Evolutionary conservation across 192 early-diverging fungal genomes (phyloP).

Genomic region (Backusella sp.): DNA sequence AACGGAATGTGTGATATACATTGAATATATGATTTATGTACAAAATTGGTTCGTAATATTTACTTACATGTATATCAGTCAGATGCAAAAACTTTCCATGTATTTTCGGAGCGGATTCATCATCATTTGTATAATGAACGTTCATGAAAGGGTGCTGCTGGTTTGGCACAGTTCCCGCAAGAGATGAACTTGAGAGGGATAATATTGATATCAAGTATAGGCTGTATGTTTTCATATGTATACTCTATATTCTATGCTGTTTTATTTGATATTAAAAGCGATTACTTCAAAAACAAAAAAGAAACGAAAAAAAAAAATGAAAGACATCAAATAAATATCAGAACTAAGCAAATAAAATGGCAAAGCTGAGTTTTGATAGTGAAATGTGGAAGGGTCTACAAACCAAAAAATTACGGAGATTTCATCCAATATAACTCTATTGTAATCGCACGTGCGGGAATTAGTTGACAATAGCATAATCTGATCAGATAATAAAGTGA

Average conservation of each 20-base stretch:
- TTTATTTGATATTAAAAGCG: background rate
- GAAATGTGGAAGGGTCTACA: background rate
- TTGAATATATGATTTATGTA: background rate
- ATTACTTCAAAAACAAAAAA: background rate
- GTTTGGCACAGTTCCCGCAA: background rate
- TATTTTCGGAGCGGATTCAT: background rate
- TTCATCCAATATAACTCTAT: background rate
- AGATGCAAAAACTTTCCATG: conserved; percentile 70
- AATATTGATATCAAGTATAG: background rate
- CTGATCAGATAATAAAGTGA: background rate
- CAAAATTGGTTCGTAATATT: background rate
- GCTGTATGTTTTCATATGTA: background rate
- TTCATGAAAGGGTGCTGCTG: conserved; percentile 8
- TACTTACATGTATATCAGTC: conserved; percentile 63
- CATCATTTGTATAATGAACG: background rate
- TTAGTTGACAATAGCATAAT: background rate
- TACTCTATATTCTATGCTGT: background rate
- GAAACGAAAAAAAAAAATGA: background rate
- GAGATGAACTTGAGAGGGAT: background rate
- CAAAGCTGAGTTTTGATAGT: background rate
- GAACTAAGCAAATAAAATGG: background rate
- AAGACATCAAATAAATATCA: background rate
- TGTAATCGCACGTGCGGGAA: background rate
- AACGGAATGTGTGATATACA: background rate
- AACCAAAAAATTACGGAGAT: background rate